A percentile compares a stretch with the other conserved stretches of the same genome.
These are phyloP conservation scores for Diatrype stigma DNA, from an alignment of 2,329 filamentous ascomycete genomes.

Conservation along the genomic window DNA sequence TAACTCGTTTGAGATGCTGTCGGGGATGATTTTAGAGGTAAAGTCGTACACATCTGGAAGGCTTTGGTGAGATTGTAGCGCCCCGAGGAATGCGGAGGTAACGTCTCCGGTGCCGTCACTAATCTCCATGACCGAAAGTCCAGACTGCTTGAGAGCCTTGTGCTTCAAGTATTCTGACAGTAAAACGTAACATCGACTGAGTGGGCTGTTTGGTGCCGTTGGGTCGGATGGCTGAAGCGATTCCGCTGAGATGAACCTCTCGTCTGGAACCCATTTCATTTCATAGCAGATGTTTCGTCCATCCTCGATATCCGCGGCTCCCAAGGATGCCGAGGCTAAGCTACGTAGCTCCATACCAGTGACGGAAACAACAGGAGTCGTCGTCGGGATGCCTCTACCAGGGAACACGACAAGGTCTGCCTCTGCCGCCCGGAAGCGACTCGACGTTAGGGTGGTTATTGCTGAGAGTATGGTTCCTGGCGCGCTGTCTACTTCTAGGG, in stretches of 20 bases:
- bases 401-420: background rate
- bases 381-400: background rate
- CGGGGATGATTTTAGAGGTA: background rate
- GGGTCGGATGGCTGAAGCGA: background rate
- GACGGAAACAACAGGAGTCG: background rate
- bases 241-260: background rate
- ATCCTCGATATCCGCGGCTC: background rate
- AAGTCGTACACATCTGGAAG: background rate
- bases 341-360: background rate
- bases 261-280: background rate
- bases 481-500: background rate
- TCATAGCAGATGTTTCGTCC: background rate
- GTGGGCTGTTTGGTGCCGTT: background rate
- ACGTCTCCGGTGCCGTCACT: background rate
- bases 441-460: background rate
- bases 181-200: background rate
- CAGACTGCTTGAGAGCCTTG: background rate
- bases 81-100: background rate
- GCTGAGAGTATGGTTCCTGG: background rate
- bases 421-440: background rate
- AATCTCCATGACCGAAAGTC: background rate
- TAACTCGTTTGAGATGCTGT: background rate
- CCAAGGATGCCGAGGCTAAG: background rate
- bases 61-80: background rate
- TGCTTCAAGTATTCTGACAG: background rate